These are phyloP conservation scores for Xylaria castorea DNA, from an alignment of 495 filamentous ascomycete species.

Conservation along the genomic window DNA sequence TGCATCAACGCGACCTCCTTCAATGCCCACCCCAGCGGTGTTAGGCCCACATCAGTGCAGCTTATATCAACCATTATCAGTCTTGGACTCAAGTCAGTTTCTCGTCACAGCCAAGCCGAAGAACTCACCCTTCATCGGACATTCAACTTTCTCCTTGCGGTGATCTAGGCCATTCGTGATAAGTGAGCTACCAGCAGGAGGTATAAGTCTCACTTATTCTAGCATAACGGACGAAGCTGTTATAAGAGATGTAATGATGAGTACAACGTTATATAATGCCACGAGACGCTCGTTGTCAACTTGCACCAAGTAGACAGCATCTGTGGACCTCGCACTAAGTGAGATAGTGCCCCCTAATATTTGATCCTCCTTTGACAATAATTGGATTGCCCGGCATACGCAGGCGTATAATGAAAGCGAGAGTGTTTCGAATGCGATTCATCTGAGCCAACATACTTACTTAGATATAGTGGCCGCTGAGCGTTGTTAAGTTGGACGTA, in stretches of 20 bases:
- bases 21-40: background rate
- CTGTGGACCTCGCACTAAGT: background rate
- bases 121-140: too few species aligned
- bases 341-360: background rate
- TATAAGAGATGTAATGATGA: background rate
- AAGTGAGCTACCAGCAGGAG: background rate
- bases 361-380: background rate
- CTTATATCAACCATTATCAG: background rate
- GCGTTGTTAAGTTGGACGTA: background rate
- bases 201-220: background rate
- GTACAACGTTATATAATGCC: background rate
- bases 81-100: too few species aligned
- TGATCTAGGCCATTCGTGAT: background rate
- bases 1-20: background rate
- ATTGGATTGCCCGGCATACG: too few species aligned
- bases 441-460: background rate
- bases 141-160: background rate
- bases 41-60: background rate
- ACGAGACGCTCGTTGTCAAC: background rate
- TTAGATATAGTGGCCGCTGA: background rate
- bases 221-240: background rate
- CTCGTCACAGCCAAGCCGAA: background rate
- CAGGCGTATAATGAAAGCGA: background rate
- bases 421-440: background rate
- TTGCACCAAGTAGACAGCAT: background rate